Base-by-base conservation (phyloP, 2,329 filamentous ascomycete species). In the Aspergillus ibericus region DNA sequence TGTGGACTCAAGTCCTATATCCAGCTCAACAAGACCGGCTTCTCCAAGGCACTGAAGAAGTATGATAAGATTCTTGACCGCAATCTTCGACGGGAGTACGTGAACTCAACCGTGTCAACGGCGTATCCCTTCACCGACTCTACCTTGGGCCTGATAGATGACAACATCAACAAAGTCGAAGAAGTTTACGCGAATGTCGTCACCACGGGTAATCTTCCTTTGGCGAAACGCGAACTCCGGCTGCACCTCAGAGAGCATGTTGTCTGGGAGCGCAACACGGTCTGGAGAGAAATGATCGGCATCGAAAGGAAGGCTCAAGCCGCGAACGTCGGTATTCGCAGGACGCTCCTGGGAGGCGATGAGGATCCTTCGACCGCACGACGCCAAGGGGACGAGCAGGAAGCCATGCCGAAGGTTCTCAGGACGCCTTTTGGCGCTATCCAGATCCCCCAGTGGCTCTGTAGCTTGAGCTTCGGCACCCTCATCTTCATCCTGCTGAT, bases 251-350 rank as follows among this genome's bases (percentile, higher is more conserved):
- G 95, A 58, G 96, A 99, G 77, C 95, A 99, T 74, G 93, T 99
- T 18, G 93, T 98, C 0, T 99, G 95, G 96, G 96, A 99, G 75
- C 86, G 95, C 58, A 99, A 99, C 72, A 99, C 95, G 0, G 95
- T 99, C 16, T 99, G 95, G 95, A 84, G 96, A 77, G 95, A 99
- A 69, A 95, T 99, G 86, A 99, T 99, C 72, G 95, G 93, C 54
- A 93, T 99, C 66, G 96, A 99, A 79, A 85, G 95, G 20, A 93
- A 96, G 72, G 92, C 92, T 1, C 93, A 98, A 77, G 96, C 95
- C 8, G 93, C 93, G 8, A 95, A 93, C 66, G 83, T 99, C 64
- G 95, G 95, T 42, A 80, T 90, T 52, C 79, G 85, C 20, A 87
- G 90, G 63, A 91, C 91, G 0, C 82, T 98, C 55, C 84, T 98